Evolutionary conservation across 2,329 filamentous ascomycete genomes (phyloP).

Genomic region (Fusarium sulawesiense): DNA sequence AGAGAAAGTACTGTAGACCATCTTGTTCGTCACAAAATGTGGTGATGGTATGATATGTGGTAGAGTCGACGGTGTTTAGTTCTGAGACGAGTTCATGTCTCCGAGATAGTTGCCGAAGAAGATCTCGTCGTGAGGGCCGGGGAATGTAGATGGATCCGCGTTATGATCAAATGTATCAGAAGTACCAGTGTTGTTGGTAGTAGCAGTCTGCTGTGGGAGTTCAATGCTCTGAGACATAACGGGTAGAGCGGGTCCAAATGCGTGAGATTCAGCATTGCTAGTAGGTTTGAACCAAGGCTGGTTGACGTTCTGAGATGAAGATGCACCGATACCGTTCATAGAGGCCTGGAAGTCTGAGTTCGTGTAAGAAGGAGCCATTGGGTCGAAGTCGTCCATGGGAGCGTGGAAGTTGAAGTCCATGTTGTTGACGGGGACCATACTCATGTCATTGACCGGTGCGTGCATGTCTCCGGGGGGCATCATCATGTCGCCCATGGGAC

Average conservation of each 20-base stretch:
- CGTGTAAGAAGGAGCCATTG: neutral
- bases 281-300: neutral
- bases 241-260: neutral
- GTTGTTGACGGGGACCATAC: neutral
- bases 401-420: neutral
- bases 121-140: neutral
- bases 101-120: neutral
- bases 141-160: neutral
- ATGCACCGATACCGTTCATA: neutral
- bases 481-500: neutral
- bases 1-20: too few relatives aligned
- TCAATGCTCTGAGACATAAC: neutral
- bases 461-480: neutral
- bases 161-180: neutral
- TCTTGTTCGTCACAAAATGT: too few relatives aligned
- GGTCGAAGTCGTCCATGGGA: neutral
- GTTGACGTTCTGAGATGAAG: neutral
- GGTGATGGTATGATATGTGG: neutral
- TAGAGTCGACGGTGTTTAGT: neutral
- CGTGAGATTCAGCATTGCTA: neutral
- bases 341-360: neutral
- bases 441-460: neutral
- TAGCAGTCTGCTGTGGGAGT: neutral
- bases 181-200: neutral
- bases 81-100: neutral